Evolutionary conservation across 208 protist species (phyloP).

Genomic region (Endotrypanum monterogeii): DNA sequence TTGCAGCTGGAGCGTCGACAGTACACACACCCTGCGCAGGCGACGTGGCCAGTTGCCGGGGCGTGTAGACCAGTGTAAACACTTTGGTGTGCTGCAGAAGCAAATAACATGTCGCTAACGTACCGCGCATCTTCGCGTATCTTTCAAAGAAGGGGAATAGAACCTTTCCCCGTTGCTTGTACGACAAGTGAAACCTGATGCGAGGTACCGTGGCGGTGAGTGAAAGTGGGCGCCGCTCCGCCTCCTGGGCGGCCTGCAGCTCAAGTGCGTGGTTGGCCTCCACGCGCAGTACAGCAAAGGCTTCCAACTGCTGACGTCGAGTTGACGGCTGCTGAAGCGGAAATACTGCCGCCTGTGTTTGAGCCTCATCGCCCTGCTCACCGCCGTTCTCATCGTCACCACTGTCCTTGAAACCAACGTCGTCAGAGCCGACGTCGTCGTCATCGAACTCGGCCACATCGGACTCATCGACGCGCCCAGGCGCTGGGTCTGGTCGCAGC

Average conservation of each 20-base stretch:
- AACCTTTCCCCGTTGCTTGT: slow-evolving; percentile 14
- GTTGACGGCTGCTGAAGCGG: background rate
- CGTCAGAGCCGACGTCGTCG: slow-evolving; percentile 2
- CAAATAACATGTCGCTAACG: slow-evolving; percentile 39
- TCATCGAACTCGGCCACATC: slow-evolving; percentile 7
- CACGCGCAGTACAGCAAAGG: slow-evolving; percentile 27
- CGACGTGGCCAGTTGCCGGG: background rate
- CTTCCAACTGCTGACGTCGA: slow-evolving; percentile 7
- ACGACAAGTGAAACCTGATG: slow-evolving; percentile 30
- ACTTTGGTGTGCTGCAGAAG: slow-evolving; percentile 29
- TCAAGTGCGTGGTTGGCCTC: slow-evolving; percentile 46
- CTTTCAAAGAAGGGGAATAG: slow-evolving; percentile 31
- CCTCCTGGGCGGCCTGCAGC: slow-evolving; percentile 59
- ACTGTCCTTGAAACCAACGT: background rate
- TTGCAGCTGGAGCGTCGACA: background rate
- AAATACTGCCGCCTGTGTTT: background rate
- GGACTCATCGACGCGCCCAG: background rate
- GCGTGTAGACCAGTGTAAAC: slow-evolving; percentile 53
- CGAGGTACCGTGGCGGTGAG: slow-evolving; percentile 43
- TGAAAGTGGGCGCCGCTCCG: slow-evolving; percentile 54
- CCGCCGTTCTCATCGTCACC: slow-evolving; percentile 8
- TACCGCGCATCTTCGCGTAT: slow-evolving; percentile 43
- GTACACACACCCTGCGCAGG: background rate
- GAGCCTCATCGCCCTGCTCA: slow-evolving; percentile 10
- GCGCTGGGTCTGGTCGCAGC: slow-evolving; percentile 2